phyloP scores from a whole-genome alignment of 441 rosid species.

The Bocquillonia castaneifolia region DNA sequence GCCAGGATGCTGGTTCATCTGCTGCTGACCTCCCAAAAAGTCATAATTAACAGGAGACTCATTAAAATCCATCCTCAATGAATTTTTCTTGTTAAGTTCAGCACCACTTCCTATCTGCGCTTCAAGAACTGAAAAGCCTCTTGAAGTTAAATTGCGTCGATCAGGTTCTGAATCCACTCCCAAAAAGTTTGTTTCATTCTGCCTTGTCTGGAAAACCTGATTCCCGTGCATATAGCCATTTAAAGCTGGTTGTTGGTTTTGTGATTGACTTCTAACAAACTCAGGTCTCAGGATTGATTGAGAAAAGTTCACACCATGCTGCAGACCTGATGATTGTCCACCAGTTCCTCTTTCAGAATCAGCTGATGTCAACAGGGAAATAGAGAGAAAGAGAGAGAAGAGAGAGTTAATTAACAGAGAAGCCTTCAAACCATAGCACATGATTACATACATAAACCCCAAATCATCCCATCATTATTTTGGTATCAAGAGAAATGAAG shows the following conservation, averaged over 20 bases:
- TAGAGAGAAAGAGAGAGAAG: not conserved
- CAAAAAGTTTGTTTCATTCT: slow-evolving; percentile 55
- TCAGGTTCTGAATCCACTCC: slow-evolving; percentile 58
- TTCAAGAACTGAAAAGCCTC: slow-evolving; percentile 45
- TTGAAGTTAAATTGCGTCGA: slow-evolving; percentile 43
- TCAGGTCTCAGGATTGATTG: slow-evolving; percentile 56
- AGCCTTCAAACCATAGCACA: slow-evolving; percentile 16
- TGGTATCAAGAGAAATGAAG: not conserved
- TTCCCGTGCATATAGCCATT: slow-evolving; percentile 68
- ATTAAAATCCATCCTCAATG: slow-evolving; percentile 44
- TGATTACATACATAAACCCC: not conserved
- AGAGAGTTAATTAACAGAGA: slow-evolving; percentile 6
- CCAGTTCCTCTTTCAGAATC: slow-evolving; percentile 53
- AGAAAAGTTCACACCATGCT: slow-evolving; percentile 52
- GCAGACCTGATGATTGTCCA: slow-evolving; percentile 44
- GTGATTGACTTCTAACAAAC: slow-evolving; percentile 43
- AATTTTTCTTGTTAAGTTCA: slow-evolving; percentile 47
- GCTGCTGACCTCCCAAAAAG: slow-evolving; percentile 69
- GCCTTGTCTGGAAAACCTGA: slow-evolving; percentile 44
- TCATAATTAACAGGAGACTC: slow-evolving; percentile 69
- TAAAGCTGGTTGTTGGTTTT: slow-evolving; percentile 40
- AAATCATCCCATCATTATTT: slow-evolving; percentile 8
- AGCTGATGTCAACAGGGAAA: slow-evolving; percentile 38
- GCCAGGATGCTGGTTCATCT: slow-evolving; percentile 52
- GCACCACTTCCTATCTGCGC: slow-evolving; percentile 40